phyloP scores from a whole-genome alignment of 1,284 basidiomycete species.

The Cutaneotrichosporon sp. region DNA sequence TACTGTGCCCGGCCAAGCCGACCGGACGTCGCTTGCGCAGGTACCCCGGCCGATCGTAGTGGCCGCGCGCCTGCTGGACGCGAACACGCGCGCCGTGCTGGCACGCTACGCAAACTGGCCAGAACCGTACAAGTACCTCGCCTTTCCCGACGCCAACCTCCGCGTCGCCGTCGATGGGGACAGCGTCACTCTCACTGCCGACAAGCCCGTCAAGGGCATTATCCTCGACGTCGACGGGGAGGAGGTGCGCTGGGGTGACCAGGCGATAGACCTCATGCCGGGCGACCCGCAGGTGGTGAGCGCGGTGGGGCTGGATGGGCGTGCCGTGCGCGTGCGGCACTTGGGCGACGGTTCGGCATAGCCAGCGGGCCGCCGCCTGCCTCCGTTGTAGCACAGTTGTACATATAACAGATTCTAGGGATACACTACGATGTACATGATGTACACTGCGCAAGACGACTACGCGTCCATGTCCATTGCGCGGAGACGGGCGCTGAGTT shows the following conservation, averaged over 20 bases:
- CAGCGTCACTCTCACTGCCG: conserved; percentile 57
- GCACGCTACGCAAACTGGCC: conserved; percentile 69
- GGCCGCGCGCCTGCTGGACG: conserved; percentile 62
- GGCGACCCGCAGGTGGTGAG: conserved; percentile 64
- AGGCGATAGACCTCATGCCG: conserved; percentile 79
- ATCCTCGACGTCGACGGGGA: conserved; percentile 65
- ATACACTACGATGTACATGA: too few relatives aligned
- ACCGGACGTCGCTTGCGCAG: conserved; percentile 61
- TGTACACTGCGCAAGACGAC: too few relatives aligned
- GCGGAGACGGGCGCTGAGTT: conserved; percentile 34
- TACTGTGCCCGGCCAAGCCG: conserved; percentile 60
- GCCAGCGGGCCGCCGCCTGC: too few relatives aligned
- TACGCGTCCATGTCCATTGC: conserved; percentile 12
- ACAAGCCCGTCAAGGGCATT: conserved; percentile 75
- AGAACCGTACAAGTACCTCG: conserved; percentile 83
- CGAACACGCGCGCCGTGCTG: conserved; percentile 51
- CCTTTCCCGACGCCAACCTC: conserved; percentile 64
- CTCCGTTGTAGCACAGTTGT: too few relatives aligned
- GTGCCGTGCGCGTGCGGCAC: conserved; percentile 57
- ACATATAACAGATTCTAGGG: too few relatives aligned
- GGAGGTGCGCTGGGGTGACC: conserved; percentile 69
- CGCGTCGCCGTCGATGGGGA: conserved; percentile 57
- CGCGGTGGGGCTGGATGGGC: conserved; percentile 61
- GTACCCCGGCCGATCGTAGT: conserved; percentile 64
- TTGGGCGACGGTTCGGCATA: conserved; percentile 14